Percentiles rank a stretch among this genome's conserved stretches.
Evolutionary conservation across 1,139 yeast species (phyloP).

Genomic region (Blastobotrys petasosporus): DNA sequence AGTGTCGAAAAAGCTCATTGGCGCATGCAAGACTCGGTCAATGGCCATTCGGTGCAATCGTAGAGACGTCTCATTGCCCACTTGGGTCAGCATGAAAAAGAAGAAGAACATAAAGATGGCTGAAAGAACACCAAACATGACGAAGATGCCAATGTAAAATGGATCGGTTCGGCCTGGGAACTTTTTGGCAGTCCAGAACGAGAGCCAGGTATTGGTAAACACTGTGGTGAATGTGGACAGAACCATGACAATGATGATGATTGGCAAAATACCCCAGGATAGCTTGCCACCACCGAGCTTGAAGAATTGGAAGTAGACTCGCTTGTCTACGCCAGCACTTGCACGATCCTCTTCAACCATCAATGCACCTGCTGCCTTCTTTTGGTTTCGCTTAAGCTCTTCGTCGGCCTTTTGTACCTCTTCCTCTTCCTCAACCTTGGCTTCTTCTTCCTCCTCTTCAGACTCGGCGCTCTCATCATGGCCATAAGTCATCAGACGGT

Average conservation of each 20-base stretch:
- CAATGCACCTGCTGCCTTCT: slow-evolving; percentile 28
- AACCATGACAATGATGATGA: slow-evolving; percentile 35
- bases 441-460: slow-evolving; percentile 33
- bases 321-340: slow-evolving; percentile 41
- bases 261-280: slow-evolving; percentile 39
- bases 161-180: slow-evolving; percentile 44
- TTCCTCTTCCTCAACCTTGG: slow-evolving; percentile 19
- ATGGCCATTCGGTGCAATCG: slow-evolving; percentile 45
- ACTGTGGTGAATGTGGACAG: slow-evolving; percentile 54
- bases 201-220: slow-evolving; percentile 75
- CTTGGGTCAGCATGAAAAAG: slow-evolving; percentile 44
- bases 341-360: slow-evolving; percentile 47
- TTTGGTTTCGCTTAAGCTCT: slow-evolving; percentile 11
- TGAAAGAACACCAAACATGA: slow-evolving; percentile 43
- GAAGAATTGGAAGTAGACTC: slow-evolving; percentile 49
- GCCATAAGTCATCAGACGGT: slow-evolving; percentile 47
- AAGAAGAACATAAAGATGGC: slow-evolving; percentile 37
- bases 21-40: slow-evolving; percentile 62
- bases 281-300: slow-evolving; percentile 51
- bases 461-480: slow-evolving; percentile 32
- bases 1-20: slow-evolving; percentile 62
- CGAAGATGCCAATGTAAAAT: slow-evolving; percentile 69
- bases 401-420: slow-evolving; percentile 22
- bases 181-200: slow-evolving; percentile 68
- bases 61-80: slow-evolving; percentile 42